Percentiles rank a stretch among this genome's conserved stretches.
phyloP scores from a whole-genome alignment of 768 basidiomycete species.

The Floccularia luteovirens region DNA sequence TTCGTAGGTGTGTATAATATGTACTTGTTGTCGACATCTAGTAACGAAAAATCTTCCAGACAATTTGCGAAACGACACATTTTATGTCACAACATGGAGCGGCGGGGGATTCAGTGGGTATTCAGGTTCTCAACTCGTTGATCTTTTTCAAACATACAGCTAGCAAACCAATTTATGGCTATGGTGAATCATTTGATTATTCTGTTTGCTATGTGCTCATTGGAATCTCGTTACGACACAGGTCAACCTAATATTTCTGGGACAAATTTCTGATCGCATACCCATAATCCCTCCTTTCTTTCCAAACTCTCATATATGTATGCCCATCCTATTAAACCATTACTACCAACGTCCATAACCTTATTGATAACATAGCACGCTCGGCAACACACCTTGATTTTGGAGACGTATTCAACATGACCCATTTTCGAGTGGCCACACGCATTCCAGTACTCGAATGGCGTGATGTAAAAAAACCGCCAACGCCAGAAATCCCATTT shows the following conservation, averaged over 20 bases:
- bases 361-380: not conserved
- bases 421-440: constrained; percentile 2
- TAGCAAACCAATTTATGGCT: not conserved
- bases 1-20: too few species aligned
- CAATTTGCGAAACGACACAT: constrained; percentile 36
- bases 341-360: not conserved
- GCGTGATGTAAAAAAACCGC: constrained; percentile 4
- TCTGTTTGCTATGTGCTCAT: not conserved
- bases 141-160: not conserved
- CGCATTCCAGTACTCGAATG: constrained; percentile 5
- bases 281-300: constrained; percentile 42
- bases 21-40: too few species aligned
- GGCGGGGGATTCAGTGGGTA: constrained; percentile 55
- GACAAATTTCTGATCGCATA: constrained; percentile 29
- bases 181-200: constrained; percentile 19
- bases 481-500: not conserved
- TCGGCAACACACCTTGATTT: constrained; percentile 5
- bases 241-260: constrained; percentile 44
- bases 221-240: constrained; percentile 9
- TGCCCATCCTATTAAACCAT: constrained; percentile 3
- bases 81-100: constrained; percentile 50
- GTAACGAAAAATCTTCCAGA: too few species aligned
- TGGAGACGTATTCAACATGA: constrained; percentile 7
- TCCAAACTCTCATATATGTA: constrained; percentile 30
- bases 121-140: not conserved